Conservation (phyloP, 495 filamentous ascomycete species). For the Xeromyces bisporus region DNA sequence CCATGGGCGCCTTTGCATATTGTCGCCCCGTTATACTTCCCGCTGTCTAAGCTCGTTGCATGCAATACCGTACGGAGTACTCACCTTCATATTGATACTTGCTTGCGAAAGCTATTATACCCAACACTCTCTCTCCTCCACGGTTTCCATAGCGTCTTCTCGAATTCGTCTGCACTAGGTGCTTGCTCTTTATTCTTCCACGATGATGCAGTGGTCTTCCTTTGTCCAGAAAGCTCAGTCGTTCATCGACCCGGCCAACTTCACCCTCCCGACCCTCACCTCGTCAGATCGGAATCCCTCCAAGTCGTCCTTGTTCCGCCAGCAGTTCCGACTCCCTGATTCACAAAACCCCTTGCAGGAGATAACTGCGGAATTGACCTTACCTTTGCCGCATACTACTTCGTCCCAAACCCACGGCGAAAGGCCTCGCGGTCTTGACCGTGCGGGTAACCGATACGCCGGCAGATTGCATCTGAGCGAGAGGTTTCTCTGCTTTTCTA, state of each 20-base stretch:
- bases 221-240: conserved; percentile 92
- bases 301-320: conserved; percentile 83
- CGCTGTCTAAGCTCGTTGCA: too few species aligned
- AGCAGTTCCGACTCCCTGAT: conserved; percentile 88
- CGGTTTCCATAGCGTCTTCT: conserved; percentile 1
- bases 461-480: conserved; percentile 89
- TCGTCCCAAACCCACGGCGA: conserved; percentile 42
- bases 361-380: conserved; percentile 85
- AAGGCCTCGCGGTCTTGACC: conserved; percentile 40
- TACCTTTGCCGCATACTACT: conserved; percentile 41
- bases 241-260: conserved; percentile 70
- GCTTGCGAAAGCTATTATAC: neutral
- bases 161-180: neutral
- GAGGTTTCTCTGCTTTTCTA: conserved; percentile 88
- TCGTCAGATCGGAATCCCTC: conserved; percentile 62
- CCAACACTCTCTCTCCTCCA: too few species aligned
- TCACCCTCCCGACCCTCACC: conserved; percentile 42
- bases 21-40: conserved; percentile 7
- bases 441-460: conserved; percentile 65
- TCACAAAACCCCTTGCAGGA: conserved; percentile 84
- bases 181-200: conserved; percentile 4
- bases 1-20: conserved; percentile 12
- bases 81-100: conserved; percentile 5
- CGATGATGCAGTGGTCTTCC: conserved; percentile 65
- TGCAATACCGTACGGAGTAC: too few species aligned